Evolutionary conservation across 495 filamentous ascomycete genomes (phyloP).

Genomic region (Talaromyces ruber): DNA sequence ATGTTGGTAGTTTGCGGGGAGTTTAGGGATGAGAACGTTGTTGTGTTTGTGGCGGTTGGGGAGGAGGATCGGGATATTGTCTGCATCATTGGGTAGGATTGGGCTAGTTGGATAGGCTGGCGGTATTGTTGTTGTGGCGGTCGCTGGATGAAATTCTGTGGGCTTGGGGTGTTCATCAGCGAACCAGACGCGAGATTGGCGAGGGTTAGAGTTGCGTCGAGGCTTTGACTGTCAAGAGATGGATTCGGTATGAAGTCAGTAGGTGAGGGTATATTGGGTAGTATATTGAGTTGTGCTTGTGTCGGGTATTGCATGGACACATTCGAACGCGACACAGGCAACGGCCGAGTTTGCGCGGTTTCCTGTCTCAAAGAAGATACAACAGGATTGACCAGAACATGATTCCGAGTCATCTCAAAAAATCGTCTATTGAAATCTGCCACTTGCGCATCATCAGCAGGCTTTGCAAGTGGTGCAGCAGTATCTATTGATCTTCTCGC

Average conservation of each 20-base stretch:
- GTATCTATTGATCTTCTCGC: not conserved
- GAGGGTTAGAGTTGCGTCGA: conserved; percentile 3
- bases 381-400: conserved; percentile 15
- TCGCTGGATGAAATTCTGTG: conserved; percentile 9
- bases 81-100: not conserved
- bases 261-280: conserved; percentile 5
- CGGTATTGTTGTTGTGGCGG: not conserved
- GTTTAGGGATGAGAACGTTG: not conserved
- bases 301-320: conserved; percentile 16
- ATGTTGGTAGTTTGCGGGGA: not conserved
- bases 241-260: conserved; percentile 5
- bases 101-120: not conserved
- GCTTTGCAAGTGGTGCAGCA: not conserved
- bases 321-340: conserved; percentile 9
- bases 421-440: conserved; percentile 30
- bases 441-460: conserved; percentile 6
- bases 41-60: conserved; percentile 13
- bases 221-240: not conserved
- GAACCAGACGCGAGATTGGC: conserved; percentile 3
- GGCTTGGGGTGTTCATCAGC: not conserved
- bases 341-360: conserved; percentile 6
- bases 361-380: conserved; percentile 15
- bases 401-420: conserved; percentile 31
- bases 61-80: not conserved
- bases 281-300: conserved; percentile 7